Evolutionary conservation across 202 grass and related monocot species (phyloP), one percentile per base, ranked within the genome.

Genomic region (Schoenoplectus tabernaemontani): DNA sequence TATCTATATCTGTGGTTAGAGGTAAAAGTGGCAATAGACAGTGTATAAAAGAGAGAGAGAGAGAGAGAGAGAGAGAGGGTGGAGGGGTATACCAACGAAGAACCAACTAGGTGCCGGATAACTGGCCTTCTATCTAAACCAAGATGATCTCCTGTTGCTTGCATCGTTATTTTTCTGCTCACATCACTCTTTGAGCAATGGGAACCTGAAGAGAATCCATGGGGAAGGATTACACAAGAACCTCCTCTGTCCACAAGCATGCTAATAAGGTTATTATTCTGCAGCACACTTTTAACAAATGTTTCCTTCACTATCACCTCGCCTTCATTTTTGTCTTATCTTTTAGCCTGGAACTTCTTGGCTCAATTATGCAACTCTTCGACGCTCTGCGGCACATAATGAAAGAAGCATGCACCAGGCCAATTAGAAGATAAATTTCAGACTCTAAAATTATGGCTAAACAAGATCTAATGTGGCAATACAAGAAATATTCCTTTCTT

Each of bases 261-360:
- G 83, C 83, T 93, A 85, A 99, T 92, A 64, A 99, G 86, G 56
- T 82, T 84, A 80, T 99, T 99, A 86, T 93, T 99, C 83, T 91
- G 82, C 58, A 86, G 90, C 70, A 99, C 88, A 81, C 76, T 93
- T 86, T 81, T 86, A 43, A 92, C 90, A 82, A 99, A 99, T 42
- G 78, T 87, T 87, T 96, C 84, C 82, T 99, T 99, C 19, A 99
- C 81, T 72, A 99, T 93, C 78, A 81, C 87, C 86, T 99, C 88
- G 47, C 85, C 85, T 92, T 91, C 92, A 46, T 89, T 85, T 91
- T 98, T 75, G 87, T 87, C 79, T 96, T 99, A 82, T 89, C 80
- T 89, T 89, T 96, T 85, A 99, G 78, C 37, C 96, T 88, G 36
- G 87, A 99, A 80, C 96, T 96, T 88, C 87, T 90, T 83, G 91